Conservation (phyloP, 768 basidiomycete species). For the Cubamyces sp. region DNA sequence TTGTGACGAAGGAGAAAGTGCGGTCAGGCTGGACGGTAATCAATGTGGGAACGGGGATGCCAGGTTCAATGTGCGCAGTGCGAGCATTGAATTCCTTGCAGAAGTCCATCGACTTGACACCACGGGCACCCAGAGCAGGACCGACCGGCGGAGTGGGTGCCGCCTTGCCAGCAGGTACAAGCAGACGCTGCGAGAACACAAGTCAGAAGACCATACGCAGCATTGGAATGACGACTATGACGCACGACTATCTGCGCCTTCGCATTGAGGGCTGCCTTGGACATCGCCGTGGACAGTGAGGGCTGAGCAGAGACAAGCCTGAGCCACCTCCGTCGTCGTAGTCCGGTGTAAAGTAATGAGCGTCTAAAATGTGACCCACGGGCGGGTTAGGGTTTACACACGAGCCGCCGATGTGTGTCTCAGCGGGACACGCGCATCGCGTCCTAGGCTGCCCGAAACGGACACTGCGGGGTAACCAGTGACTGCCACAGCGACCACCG, state of each 20-base stretch:
- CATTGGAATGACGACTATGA: conserved; percentile 20
- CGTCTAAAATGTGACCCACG: conserved; percentile 9
- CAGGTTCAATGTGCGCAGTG: conserved; percentile 84
- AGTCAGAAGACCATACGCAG: not conserved
- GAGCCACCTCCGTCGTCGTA: conserved; percentile 4
- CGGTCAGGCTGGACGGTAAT: conserved; percentile 95
- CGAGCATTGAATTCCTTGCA: conserved; percentile 99
- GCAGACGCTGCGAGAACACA: conserved; percentile 61
- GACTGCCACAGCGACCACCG: conserved; percentile 1
- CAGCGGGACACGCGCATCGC: conserved; percentile 2
- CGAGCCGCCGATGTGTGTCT: not conserved
- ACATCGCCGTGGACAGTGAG: conserved; percentile 49
- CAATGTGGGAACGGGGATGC: conserved; percentile 87
- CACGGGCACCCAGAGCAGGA: conserved; percentile 95
- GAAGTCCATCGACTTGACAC: conserved; percentile 99
- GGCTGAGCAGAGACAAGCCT: conserved; percentile 2
- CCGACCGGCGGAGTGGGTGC: conserved; percentile 96
- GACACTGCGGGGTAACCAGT: conserved; percentile 5
- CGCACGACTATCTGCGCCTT: conserved; percentile 79
- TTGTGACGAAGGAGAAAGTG: conserved; percentile 90
- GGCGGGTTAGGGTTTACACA: conserved; percentile 8
- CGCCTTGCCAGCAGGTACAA: conserved; percentile 92
- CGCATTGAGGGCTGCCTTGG: conserved; percentile 61
- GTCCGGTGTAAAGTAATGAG: not conserved
- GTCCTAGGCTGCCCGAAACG: not conserved